These are phyloP conservation scores for Agrocybe pediades DNA, from an alignment of 768 basidiomycete species.

Conservation along the genomic window DNA sequence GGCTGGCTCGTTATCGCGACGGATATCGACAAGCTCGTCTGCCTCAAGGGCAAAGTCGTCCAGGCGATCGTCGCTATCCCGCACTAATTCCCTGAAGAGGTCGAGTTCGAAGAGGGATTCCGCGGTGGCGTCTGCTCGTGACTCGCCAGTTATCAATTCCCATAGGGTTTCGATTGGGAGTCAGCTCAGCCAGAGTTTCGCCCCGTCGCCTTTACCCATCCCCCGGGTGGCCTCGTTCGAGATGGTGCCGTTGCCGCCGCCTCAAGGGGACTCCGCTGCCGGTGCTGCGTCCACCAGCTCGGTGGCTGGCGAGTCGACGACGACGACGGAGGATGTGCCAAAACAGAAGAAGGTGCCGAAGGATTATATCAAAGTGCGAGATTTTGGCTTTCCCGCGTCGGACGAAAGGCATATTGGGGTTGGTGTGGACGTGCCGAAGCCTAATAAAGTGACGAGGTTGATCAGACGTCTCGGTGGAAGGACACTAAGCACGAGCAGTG, in stretches of 20 bases:
- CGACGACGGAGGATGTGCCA: background rate
- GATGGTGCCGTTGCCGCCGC: conserved; percentile 1
- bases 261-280: conserved; percentile 3
- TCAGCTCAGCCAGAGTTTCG: conserved; percentile 14
- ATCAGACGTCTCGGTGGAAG: conserved; percentile 29
- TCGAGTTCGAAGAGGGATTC: background rate
- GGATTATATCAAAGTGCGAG: conserved; percentile 40
- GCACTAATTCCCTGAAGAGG: conserved; percentile 22
- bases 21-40: conserved; percentile 29
- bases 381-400: conserved; percentile 36
- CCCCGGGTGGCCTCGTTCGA: conserved; percentile 13
- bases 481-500: conserved; percentile 16
- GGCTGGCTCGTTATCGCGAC: conserved; percentile 41
- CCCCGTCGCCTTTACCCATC: conserved; percentile 7
- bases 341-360: background rate
- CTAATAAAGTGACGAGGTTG: conserved; percentile 36
- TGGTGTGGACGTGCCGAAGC: conserved; percentile 41
- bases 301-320: background rate
- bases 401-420: conserved; percentile 41
- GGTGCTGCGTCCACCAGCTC: conserved; percentile 7
- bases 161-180: conserved; percentile 17
- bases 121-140: conserved; percentile 6
- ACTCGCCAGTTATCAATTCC: conserved; percentile 19
- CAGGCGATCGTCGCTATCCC: conserved; percentile 25
- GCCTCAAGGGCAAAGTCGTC: conserved; percentile 29